Evolutionary conservation across 306 rosid species (phyloP).

Genomic region (Vicia sativa): DNA sequence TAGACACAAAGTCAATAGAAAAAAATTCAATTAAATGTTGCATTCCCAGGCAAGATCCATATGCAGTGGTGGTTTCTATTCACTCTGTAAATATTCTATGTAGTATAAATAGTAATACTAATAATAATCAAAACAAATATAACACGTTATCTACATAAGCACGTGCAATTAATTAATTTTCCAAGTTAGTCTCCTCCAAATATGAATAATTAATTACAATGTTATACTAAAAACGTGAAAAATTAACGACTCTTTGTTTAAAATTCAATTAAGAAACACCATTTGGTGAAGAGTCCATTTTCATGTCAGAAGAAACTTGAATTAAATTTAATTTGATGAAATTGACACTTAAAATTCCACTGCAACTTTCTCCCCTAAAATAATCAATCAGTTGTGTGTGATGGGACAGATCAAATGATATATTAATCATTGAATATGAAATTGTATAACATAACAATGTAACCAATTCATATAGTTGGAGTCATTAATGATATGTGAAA

Average conservation of each 20-base stretch:
- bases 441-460: constrained; percentile 13
- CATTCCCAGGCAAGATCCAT: constrained; percentile 13
- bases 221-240: not conserved
- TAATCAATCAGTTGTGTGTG: constrained; percentile 27
- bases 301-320: constrained; percentile 25
- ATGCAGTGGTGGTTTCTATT: constrained; percentile 13
- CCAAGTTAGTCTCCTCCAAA: constrained; percentile 32
- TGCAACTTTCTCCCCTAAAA: not conserved
- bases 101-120: not conserved
- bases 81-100: not conserved
- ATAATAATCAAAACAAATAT: constrained; percentile 14
- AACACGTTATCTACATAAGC: constrained; percentile 35
- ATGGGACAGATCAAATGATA: constrained; percentile 36
- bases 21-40: not conserved
- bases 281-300: constrained; percentile 42
- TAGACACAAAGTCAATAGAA: constrained; percentile 30
- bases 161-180: constrained; percentile 35
- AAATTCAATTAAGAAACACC: constrained; percentile 34
- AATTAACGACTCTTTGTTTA: constrained; percentile 34
- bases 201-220: constrained; percentile 15
- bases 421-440: constrained; percentile 26
- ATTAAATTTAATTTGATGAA: constrained; percentile 36
- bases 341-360: constrained; percentile 39
- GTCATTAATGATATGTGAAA: constrained; percentile 2
- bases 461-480: constrained; percentile 24